Conservation (phyloP, 192 early-diverging fungal genomes). For the Linnemannia hyalina region DNA sequence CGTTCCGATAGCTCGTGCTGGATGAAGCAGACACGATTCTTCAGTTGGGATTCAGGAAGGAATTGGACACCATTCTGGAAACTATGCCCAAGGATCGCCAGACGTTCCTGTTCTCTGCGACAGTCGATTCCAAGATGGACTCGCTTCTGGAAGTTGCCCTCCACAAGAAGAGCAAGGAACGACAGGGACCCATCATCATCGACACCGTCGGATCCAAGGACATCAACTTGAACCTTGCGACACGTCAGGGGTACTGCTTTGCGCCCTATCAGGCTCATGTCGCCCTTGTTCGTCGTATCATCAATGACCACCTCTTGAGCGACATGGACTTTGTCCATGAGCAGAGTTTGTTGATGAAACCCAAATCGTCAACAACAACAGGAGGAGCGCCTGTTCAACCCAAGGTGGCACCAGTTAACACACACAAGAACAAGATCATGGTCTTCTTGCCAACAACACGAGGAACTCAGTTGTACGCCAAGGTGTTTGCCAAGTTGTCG, state of each 20-base stretch:
- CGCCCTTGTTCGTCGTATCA: slow-evolving; percentile 71
- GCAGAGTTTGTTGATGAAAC: slow-evolving; percentile 66
- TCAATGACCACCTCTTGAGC: slow-evolving; percentile 67
- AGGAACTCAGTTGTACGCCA: slow-evolving; percentile 71
- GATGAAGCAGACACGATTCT: slow-evolving; percentile 97
- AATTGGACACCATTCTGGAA: slow-evolving; percentile 79
- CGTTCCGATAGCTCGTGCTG: slow-evolving; percentile 73
- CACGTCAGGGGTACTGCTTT: slow-evolving; percentile 83
- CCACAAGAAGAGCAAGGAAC: slow-evolving; percentile 63
- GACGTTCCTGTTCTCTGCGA: slow-evolving; percentile 96
- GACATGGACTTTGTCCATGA: slow-evolving; percentile 57
- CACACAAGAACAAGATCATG: slow-evolving; percentile 80
- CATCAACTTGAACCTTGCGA: slow-evolving; percentile 78
- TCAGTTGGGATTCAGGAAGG: slow-evolving; percentile 91
- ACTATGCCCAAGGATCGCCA: slow-evolving; percentile 78
- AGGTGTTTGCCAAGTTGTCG: slow-evolving; percentile 68
- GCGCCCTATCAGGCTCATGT: slow-evolving; percentile 75
- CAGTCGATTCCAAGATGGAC: slow-evolving; percentile 78
- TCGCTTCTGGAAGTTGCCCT: slow-evolving; percentile 75
- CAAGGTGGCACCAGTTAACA: neutral
- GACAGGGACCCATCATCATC: slow-evolving; percentile 67
- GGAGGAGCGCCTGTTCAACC: slow-evolving; percentile 64
- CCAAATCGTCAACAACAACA: slow-evolving; percentile 14
- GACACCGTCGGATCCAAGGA: slow-evolving; percentile 90
- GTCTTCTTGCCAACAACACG: slow-evolving; percentile 92